Base-by-base conservation (phyloP, 257 asterid genomes). In the Lycium ferocissimum region DNA sequence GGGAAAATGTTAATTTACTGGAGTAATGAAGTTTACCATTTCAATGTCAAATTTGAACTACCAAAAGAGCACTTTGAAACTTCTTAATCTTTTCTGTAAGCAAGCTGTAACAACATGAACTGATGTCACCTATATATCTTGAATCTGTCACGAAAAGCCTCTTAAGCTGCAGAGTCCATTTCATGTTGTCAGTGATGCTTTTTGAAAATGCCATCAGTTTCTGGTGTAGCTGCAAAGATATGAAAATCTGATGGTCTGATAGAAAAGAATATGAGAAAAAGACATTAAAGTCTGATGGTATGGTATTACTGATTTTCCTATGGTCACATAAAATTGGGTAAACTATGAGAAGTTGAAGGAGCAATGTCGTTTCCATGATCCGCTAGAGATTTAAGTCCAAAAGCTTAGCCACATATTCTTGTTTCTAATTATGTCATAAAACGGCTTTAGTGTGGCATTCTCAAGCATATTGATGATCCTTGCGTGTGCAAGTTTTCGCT, bases 401-500 rank as follows among this genome's bases (percentile, higher is more conserved):
- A 26, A 26, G 80, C 57, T 72, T 43, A 22, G 37, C 57, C 33
- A 72, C 37, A n/a, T 72, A 72, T 45, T 45, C 40, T 75, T 65
- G 15, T 65, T 65, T 65, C 33, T 26, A 26, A 26, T 65, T 9
- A 26, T 33, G 18, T 26, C 43, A 22, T 65, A 65, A 33, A 65
- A 10, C 2, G 43, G 3, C 7, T 65, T 33, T n/a, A 26, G 12
- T 47, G 37, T 47, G 43, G 12, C 38, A 13, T 20, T 73, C 58
- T 49, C 58, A 72, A 5, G 37, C 58, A 45, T 45, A 58, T 72
- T 72, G 58, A 11, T 72, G 80, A 72, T 72, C 80, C 59, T 73
- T 47, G 10, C 5, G 45, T 47, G 59, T 47, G 61, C 43, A 11
- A 22, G 62, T 51, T 47, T 75, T 75, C 49, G 13, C 81, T 75